Percentiles rank a stretch among this genome's conserved stretches.
These are phyloP conservation scores for Typha latifolia DNA, from an alignment of 176 grass and related monocot species.

Conservation along the genomic window DNA sequence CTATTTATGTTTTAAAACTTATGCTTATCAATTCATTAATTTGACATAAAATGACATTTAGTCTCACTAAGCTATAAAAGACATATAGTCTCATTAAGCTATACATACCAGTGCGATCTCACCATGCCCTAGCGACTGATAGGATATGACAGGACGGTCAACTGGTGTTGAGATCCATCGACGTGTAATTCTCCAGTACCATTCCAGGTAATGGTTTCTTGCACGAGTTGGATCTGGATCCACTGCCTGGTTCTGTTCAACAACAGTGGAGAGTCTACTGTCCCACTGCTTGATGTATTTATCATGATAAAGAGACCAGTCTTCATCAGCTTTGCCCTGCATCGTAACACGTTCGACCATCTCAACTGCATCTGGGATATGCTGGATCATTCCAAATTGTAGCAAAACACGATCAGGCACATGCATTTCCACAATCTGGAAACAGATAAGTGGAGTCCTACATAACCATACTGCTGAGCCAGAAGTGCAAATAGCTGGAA, in stretches of 20 bases:
- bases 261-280: conserved; percentile 20
- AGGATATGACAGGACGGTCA: conserved; percentile 29
- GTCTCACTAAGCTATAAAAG: background rate
- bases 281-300: conserved; percentile 36
- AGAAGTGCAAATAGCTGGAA: conserved; percentile 25
- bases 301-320: conserved; percentile 42
- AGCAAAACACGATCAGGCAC: conserved; percentile 33
- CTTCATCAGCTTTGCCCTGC: conserved; percentile 36
- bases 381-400: conserved; percentile 41
- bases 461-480: conserved; percentile 30
- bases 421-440: conserved; percentile 48
- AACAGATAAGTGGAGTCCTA: conserved; percentile 37
- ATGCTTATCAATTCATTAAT: background rate
- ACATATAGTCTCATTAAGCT: background rate
- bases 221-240: conserved; percentile 23
- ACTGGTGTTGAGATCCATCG: conserved; percentile 43
- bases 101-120: conserved; percentile 32
- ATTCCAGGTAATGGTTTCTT: conserved; percentile 44
- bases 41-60: background rate
- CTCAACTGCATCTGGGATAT: conserved; percentile 32
- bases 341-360: conserved; percentile 34
- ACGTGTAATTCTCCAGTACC: conserved; percentile 35
- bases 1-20: conserved; percentile 19
- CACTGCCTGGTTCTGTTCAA: background rate
- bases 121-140: conserved; percentile 10